Conservation (phyloP, 1,284 basidiomycete species). For the Ustilago sp. region DNA sequence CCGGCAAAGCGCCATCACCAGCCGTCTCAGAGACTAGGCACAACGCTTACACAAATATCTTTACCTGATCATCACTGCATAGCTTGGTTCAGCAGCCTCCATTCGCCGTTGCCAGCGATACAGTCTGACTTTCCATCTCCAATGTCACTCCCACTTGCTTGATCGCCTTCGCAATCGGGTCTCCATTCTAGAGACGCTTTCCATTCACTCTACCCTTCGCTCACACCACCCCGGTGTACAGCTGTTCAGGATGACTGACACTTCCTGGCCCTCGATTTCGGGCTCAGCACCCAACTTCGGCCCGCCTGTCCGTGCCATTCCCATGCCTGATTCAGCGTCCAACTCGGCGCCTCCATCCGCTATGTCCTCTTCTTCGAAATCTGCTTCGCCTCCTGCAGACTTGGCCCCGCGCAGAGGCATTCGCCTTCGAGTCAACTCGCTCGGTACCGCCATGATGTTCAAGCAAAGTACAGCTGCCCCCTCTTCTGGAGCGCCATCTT, state of each 20-base stretch:
- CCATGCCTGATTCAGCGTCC: conserved; percentile 12
- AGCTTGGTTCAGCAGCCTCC: background rate
- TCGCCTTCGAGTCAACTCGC: conserved; percentile 37
- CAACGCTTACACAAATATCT: background rate
- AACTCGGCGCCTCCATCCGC: background rate
- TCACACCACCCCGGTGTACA: background rate
- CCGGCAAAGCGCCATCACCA: background rate
- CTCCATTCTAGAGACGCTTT: background rate
- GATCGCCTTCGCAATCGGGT: conserved; percentile 14
- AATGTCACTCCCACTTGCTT: conserved; percentile 12
- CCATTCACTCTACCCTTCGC: background rate
- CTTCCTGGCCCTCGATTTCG: conserved; percentile 7
- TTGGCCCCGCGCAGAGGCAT: conserved; percentile 23
- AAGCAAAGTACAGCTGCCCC: conserved; percentile 18
- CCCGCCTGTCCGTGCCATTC: conserved; percentile 14
- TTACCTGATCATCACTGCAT: background rate
- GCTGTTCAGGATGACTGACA: conserved; percentile 18
- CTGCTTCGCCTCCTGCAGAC: background rate
- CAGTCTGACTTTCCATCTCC: background rate
- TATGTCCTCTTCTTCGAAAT: background rate
- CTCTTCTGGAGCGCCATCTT: background rate
- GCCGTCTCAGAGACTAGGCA: background rate
- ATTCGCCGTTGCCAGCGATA: background rate
- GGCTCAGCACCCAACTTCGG: conserved; percentile 6
- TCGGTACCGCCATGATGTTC: conserved; percentile 35